Percentiles rank a stretch among this genome's conserved stretches.
These are phyloP conservation scores for Neostapfia colusana DNA, from an alignment of 176 grass and related monocot genomes.

Conservation along the genomic window DNA sequence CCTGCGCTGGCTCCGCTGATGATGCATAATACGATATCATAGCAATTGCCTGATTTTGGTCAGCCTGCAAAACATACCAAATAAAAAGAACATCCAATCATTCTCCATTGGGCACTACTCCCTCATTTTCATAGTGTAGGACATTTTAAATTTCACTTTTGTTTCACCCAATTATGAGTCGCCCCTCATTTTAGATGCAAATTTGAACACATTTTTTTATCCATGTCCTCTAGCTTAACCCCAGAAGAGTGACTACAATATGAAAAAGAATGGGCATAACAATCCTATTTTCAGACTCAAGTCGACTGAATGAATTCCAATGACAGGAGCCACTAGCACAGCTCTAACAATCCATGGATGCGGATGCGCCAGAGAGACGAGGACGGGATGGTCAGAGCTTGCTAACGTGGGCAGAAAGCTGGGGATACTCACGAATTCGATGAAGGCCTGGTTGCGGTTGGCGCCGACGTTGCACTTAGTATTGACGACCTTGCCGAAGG, in stretches of 20 bases:
- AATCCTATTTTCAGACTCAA: not conserved
- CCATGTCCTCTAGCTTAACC: not conserved
- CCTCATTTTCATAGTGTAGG: not conserved
- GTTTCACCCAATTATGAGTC: not conserved
- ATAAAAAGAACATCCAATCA: conserved; percentile 7
- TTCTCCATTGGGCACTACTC: not conserved
- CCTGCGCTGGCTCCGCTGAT: conserved; percentile 82
- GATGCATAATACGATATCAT: conserved; percentile 95
- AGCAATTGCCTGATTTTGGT: conserved; percentile 83
- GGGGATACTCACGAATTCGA: conserved; percentile 76
- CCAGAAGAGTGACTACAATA: not conserved
- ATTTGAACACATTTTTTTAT: conserved; percentile 24
- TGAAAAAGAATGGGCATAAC: not conserved
- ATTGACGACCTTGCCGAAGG: conserved; percentile 89
- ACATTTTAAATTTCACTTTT: not conserved
- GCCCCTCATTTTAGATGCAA: not conserved
- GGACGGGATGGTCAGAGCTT: not conserved
- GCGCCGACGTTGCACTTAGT: conserved; percentile 96
- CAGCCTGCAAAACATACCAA: conserved; percentile 51
- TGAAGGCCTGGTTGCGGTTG: conserved; percentile 89
- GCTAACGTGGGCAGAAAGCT: not conserved
- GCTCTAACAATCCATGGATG: not conserved
- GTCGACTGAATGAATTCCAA: not conserved
- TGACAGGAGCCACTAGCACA: not conserved
- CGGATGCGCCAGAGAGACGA: not conserved